Base-by-base conservation (phyloP, 169 alveolate species). In the Plasmodium yoelii region DNA sequence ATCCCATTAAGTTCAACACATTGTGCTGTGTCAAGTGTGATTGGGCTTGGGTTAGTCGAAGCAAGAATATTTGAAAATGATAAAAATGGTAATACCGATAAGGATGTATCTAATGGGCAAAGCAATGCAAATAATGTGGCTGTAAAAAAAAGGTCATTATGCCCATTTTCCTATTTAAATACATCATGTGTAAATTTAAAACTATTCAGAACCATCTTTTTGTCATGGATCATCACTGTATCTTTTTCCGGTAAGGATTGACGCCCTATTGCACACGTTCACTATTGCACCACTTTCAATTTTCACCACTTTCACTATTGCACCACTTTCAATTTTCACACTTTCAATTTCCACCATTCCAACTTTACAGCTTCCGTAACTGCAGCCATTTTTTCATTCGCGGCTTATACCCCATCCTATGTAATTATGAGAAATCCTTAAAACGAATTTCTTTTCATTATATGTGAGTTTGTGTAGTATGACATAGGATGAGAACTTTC, bases 1-100 rank as follows among this genome's bases (percentile, higher is more conserved):
- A 86, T 95, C 9, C 98, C 98, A 0, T 91, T 95, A 65, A 94
- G 97, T 87, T 95, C 98, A 39, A 95, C 98, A 18, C 97, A 95
- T 63, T 93, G 96, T 87, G 92, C 94, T 15, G 98, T 95, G 18
- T 96, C 97, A 13, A 73, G 95, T 86, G 95, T 94, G 2, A 89
- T 95, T 13, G 98, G 97, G 4, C 95, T 95, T 51, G 98, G 98
- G 7, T 80, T 95, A 57, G 90, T 93, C 34, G 95, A 90, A 72
- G 84, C 90, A n/a, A 69, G 42, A 70, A 51, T 64, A 15, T 34
- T 65, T 18, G 59, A 63, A 26, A 64, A 80, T 1, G 67, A 74
- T 51, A 73, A 26, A 18, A 73, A 53, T 44, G 39, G 28, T 4
- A 26, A n/a, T 51, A 12, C 46, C 13, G 44, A 65, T 4, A 65